phyloP scores from a whole-genome alignment of 179 eudicot genomes.

The Beta corolliflora region DNA sequence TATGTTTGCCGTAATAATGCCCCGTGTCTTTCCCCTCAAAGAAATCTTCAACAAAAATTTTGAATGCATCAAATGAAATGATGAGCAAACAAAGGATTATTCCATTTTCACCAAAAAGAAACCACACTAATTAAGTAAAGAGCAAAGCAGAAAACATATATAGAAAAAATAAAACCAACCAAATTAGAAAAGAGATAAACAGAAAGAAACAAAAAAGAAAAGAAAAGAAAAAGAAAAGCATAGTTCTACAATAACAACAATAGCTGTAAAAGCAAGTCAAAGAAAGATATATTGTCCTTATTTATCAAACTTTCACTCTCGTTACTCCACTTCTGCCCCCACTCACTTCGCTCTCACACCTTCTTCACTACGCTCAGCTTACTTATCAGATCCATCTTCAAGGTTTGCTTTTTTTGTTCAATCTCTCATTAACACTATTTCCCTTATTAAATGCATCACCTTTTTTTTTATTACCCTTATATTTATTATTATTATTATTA shows the following conservation, averaged over 20 bases:
- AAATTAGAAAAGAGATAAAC: constrained; percentile 1
- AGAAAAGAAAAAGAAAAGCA: constrained; percentile 15
- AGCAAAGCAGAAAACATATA: background rate
- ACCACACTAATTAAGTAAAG: background rate
- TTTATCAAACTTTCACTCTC: constrained; percentile 12
- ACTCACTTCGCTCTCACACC: constrained; percentile 2
- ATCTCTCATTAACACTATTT: background rate
- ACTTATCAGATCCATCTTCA: constrained; percentile 30
- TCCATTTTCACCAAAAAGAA: constrained; percentile 7
- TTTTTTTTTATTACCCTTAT: background rate
- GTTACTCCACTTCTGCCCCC: constrained; percentile 1
- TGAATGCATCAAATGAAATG: background rate
- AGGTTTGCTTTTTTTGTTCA: constrained; percentile 1
- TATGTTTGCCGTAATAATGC: constrained; percentile 17
- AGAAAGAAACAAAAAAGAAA: background rate
- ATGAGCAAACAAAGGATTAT: constrained; percentile 15
- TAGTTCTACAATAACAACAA: background rate
- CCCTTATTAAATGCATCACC: background rate
- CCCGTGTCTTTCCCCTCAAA: constrained; percentile 4
- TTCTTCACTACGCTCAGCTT: constrained; percentile 9
- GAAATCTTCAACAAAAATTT: background rate
- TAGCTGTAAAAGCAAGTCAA: constrained; percentile 7
- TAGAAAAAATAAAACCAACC: background rate
- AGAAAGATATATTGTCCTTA: background rate
- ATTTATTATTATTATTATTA: background rate